Evolutionary conservation across 345 rosid species (phyloP).

Genomic region (Streptanthus diversifolius): DNA sequence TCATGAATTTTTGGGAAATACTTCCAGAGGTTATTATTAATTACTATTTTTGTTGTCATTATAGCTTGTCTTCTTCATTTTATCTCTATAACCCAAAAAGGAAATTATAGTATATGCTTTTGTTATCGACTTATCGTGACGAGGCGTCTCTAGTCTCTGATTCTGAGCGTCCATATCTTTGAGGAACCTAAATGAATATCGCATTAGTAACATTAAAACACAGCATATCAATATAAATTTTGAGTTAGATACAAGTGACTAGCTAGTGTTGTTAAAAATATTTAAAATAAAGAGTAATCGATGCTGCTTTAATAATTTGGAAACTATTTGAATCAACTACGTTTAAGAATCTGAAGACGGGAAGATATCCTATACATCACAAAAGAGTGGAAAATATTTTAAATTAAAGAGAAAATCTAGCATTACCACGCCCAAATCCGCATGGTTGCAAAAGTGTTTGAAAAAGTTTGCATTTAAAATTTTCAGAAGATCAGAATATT

Average conservation of each 20-base stretch:
- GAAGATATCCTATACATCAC: neutral
- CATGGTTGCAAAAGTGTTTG: slow-evolving; percentile 11
- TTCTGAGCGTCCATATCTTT: neutral
- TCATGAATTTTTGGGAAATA: too few relatives aligned
- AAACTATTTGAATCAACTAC: slow-evolving; percentile 1
- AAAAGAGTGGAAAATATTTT: neutral
- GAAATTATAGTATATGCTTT: slow-evolving; percentile 4
- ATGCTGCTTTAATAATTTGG: neutral
- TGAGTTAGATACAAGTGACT: neutral
- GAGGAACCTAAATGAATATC: neutral
- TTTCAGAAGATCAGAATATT: neutral
- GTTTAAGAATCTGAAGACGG: slow-evolving; percentile 15
- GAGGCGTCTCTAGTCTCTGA: slow-evolving; percentile 2
- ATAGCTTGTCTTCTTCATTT: neutral
- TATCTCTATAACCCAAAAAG: slow-evolving; percentile 1
- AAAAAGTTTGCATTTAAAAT: neutral
- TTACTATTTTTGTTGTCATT: slow-evolving; percentile 8
- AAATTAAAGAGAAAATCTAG: slow-evolving; percentile 18
- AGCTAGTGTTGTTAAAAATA: neutral
- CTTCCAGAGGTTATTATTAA: too few relatives aligned
- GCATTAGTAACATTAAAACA: neutral
- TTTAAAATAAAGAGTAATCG: neutral
- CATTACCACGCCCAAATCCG: slow-evolving; percentile 17
- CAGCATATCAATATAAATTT: neutral
- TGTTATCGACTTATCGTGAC: slow-evolving; percentile 29